Conservation (phyloP, 345 rosid genomes). For the Erucastrum elatum region DNA sequence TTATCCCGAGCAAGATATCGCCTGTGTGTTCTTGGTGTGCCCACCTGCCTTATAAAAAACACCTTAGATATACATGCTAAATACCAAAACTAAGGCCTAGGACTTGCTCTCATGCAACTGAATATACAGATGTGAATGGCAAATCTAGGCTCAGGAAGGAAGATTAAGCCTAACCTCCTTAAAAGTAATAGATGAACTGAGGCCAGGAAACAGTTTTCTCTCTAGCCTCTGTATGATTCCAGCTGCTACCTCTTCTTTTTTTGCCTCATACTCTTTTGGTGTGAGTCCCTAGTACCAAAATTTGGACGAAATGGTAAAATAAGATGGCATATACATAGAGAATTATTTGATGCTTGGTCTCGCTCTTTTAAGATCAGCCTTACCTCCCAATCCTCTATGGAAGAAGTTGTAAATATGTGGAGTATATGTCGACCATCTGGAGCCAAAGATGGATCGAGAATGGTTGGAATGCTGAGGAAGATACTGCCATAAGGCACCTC, state of each 20-base stretch:
- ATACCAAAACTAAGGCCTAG: not conserved
- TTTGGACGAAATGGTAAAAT: not conserved
- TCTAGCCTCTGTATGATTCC: slow-evolving; percentile 73
- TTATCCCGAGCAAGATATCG: slow-evolving; percentile 78
- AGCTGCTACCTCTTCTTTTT: slow-evolving; percentile 66
- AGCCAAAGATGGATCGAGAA: slow-evolving; percentile 87
- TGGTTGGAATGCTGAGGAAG: slow-evolving; percentile 92
- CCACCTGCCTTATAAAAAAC: slow-evolving; percentile 49
- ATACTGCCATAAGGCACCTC: slow-evolving; percentile 92
- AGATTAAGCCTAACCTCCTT: slow-evolving; percentile 60
- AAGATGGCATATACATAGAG: not conserved
- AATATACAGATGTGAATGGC: no score
- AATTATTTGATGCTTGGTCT: slow-evolving; percentile 5
- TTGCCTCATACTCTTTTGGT: slow-evolving; percentile 70
- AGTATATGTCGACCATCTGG: slow-evolving; percentile 82
- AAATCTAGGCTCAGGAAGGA: not conserved
- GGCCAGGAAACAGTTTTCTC: slow-evolving; percentile 80
- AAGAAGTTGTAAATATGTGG: slow-evolving; percentile 84
- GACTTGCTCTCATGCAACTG: slow-evolving; percentile 5
- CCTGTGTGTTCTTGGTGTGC: slow-evolving; percentile 90
- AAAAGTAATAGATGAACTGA: slow-evolving; percentile 66
- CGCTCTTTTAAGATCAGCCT: slow-evolving; percentile 13
- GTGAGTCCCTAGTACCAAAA: slow-evolving; percentile 62
- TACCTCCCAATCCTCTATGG: slow-evolving; percentile 92
- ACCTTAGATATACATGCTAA: not conserved